phyloP scores from a whole-genome alignment of 176 grass and related monocot genomes.

The Rhynchospora breviuscula region DNA sequence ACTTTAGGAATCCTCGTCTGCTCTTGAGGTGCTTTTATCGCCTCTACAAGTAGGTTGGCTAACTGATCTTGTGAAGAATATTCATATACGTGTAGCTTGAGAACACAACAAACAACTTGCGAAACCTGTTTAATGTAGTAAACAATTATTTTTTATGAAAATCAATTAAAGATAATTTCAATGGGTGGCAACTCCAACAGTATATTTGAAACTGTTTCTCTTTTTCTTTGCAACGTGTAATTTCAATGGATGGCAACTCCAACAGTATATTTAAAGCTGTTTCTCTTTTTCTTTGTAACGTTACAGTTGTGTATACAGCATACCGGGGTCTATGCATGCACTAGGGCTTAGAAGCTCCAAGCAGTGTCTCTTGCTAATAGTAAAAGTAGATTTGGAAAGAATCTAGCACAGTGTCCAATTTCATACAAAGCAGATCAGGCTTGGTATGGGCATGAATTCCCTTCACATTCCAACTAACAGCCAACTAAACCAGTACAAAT shows the following conservation, averaged over 20 bases:
- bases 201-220: background rate
- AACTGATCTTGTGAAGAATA: slow-evolving; percentile 20
- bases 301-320: background rate
- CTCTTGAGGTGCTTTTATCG: background rate
- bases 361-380: background rate
- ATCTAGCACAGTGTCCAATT: background rate
- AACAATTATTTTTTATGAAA: background rate
- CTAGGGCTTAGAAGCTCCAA: background rate
- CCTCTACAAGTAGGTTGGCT: background rate
- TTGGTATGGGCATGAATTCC: background rate
- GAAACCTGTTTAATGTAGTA: slow-evolving; percentile 10
- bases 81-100: slow-evolving; percentile 19
- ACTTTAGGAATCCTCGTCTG: background rate
- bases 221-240: background rate
- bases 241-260: background rate
- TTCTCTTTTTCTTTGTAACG: background rate
- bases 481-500: background rate
- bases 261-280: background rate
- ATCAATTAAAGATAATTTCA: background rate
- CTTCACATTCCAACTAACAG: background rate
- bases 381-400: background rate
- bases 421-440: background rate
- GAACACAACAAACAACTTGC: slow-evolving; percentile 23
- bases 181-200: background rate
- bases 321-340: background rate